These are phyloP conservation scores for Pyrus pyrifolia DNA, from an alignment of 306 rosid species.

Conservation along the genomic window DNA sequence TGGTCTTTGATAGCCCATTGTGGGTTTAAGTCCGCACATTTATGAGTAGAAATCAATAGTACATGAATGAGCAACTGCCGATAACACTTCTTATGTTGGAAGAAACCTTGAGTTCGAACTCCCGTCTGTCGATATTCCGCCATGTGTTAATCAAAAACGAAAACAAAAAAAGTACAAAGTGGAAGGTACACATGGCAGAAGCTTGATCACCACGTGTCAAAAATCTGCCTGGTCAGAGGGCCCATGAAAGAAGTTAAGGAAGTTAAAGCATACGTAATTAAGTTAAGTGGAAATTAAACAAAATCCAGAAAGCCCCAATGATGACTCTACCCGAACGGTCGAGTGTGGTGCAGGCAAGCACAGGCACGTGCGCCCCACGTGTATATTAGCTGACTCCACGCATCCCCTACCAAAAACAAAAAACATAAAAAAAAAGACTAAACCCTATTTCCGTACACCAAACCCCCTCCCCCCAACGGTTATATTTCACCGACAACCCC, in stretches of 20 bases:
- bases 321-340: slow-evolving; percentile 55
- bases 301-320: neutral
- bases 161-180: neutral
- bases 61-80: no score
- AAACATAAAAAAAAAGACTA: no score
- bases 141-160: neutral
- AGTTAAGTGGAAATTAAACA: neutral
- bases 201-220: slow-evolving; percentile 7
- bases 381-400: neutral
- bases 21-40: neutral
- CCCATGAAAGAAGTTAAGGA: slow-evolving; percentile 11
- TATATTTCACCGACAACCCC: slow-evolving; percentile 36
- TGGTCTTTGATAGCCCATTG: neutral
- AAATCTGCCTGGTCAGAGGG: neutral
- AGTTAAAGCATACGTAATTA: slow-evolving; percentile 1
- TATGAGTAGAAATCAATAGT: neutral
- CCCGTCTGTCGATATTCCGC: no score
- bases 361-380: slow-evolving; percentile 44
- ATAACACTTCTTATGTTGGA: neutral
- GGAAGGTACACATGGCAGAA: neutral
- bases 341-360: slow-evolving; percentile 36
- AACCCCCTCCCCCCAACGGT: slow-evolving; percentile 51
- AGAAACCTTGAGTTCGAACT: no score
- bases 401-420: neutral
- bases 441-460: slow-evolving; percentile 36